Base-by-base conservation (phyloP, 2,329 filamentous ascomycete species). In the Lasiodiplodia sp. region DNA sequence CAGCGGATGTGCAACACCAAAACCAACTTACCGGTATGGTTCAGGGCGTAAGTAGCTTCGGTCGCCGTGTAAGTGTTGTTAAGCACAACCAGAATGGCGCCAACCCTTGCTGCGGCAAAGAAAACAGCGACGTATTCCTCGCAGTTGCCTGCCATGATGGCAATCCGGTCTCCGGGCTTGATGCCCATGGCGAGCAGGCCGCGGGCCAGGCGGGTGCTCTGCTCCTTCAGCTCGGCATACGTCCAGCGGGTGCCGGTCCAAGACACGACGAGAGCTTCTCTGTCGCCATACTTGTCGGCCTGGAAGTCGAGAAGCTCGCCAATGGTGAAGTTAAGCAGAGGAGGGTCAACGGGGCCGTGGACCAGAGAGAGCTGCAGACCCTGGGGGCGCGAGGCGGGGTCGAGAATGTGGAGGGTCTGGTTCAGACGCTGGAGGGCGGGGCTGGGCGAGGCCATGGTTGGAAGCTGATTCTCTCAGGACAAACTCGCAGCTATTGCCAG, bases 51-150 rank as follows among this genome's bases (percentile, higher is more conserved):
- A 76, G 89, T 85, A 58, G 91, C 88, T 79, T 94, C 92, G 1
- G 86, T 87, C 2, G 89, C 85, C 1, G 92, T 94, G 76, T 94
- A 94, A 0, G 91, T 94, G 80, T 93, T 94, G 81, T 94, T 94
- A 72, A 94, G 82, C 55, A 94, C 92, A 34, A 94, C 91, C 65
- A 94, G 82, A 44, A 83, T 78, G 1, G 80, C 80, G 2, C 81
- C 81, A 14, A 83, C 72, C 57, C 79, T 75, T 51, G 89, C 88
- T 12, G 88, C 89, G 3, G 90, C 91, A 72, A 93, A 93, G 82
- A 93, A 92, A 18, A 93, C 85, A 2, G 90, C 86, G 56, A 80
- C 79, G 37, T 91, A 87, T 71, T 87, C 83, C 70, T 87, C 84
- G 71, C 85, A 86, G 71, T 88, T 87, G 4, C 86, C 82, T 71